These are phyloP conservation scores for Pythium rhizo-oryzae DNA, from an alignment of 352 stramenopile species.

Conservation along the genomic window DNA sequence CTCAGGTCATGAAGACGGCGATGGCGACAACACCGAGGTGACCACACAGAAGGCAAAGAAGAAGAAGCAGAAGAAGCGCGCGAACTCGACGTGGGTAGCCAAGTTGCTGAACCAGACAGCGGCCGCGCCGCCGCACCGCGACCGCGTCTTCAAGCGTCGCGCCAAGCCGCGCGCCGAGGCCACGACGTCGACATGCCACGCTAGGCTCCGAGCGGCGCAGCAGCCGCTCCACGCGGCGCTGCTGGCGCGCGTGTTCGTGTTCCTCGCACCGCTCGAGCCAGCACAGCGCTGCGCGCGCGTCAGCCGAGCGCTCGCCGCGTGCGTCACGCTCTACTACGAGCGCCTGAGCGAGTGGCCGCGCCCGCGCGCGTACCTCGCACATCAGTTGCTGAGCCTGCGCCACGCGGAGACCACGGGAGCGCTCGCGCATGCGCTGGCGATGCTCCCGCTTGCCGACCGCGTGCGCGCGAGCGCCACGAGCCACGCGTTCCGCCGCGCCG, in stretches of 20 bases:
- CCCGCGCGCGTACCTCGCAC: slow-evolving; percentile 37
- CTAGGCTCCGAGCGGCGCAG: slow-evolving; percentile 1
- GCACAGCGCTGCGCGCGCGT: slow-evolving; percentile 35
- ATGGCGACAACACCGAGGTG: neutral
- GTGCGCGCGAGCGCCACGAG: slow-evolving; percentile 17
- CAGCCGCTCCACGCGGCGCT: slow-evolving; percentile 26
- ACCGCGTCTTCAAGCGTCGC: slow-evolving; percentile 33
- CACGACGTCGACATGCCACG: slow-evolving; percentile 11
- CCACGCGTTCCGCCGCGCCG: slow-evolving; percentile 9
- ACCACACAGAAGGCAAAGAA: neutral
- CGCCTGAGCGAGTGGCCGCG: slow-evolving; percentile 42
- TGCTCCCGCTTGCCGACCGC: slow-evolving; percentile 16
- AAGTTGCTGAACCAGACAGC: slow-evolving; percentile 48
- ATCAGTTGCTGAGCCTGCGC: slow-evolving; percentile 21
- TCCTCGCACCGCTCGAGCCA: slow-evolving; percentile 38
- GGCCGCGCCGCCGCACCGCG: slow-evolving; percentile 18
- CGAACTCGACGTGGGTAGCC: slow-evolving; percentile 37
- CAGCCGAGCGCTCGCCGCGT: slow-evolving; percentile 36
- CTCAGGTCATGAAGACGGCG: neutral
- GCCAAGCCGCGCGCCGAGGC: slow-evolving; percentile 7
- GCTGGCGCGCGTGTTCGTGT: slow-evolving; percentile 41
- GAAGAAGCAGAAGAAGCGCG: slow-evolving; percentile 11
- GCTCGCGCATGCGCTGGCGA: slow-evolving; percentile 30
- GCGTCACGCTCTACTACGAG: slow-evolving; percentile 44
- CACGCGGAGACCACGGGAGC: slow-evolving; percentile 1